Percentiles rank a stretch among this genome's conserved stretches.
phyloP scores from a whole-genome alignment of 164 flowering plant species.

The Umbilicus rupestris region DNA sequence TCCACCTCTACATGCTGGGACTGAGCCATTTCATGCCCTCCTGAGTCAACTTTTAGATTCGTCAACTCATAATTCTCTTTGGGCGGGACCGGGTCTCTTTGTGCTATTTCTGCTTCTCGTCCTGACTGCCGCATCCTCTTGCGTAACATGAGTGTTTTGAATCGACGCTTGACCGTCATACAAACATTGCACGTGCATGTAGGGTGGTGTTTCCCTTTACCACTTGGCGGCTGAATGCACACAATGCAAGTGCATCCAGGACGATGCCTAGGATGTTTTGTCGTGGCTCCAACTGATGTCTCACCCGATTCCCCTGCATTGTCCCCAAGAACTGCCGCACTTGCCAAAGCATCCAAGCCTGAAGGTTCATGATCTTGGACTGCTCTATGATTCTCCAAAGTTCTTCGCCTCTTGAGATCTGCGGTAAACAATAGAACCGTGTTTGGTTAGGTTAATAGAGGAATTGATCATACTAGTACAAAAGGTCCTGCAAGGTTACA shows the following conservation, averaged over 20 bases:
- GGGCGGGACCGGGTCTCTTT: constrained; percentile 10
- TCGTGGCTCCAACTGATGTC: constrained; percentile 57
- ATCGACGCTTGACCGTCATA: constrained; percentile 59
- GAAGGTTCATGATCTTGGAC: constrained; percentile 41
- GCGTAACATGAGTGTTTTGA: constrained; percentile 54
- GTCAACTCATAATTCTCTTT: not conserved
- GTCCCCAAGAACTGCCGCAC: constrained; percentile 80
- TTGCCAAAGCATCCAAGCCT: constrained; percentile 85
- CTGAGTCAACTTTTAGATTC: constrained; percentile 15
- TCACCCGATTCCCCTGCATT: constrained; percentile 30
- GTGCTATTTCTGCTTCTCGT: constrained; percentile 33
- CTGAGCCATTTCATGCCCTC: constrained; percentile 14
- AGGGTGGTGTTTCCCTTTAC: constrained; percentile 84
- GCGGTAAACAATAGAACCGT: constrained; percentile 8
- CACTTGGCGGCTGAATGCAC: constrained; percentile 99
- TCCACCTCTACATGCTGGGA: constrained; percentile 11
- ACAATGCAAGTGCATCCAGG: constrained; percentile 94
- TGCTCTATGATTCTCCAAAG: constrained; percentile 20
- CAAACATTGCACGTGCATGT: constrained; percentile 61
- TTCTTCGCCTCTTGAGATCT: constrained; percentile 60
- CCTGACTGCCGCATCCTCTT: constrained; percentile 48
- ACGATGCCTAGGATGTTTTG: constrained; percentile 94
- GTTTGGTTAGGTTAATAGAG: not conserved
- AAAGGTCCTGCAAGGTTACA: not conserved
- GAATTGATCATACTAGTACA: not conserved